Base-by-base conservation (phyloP, 2,329 filamentous ascomycete species). In the Clonostachys rhizophaga region DNA sequence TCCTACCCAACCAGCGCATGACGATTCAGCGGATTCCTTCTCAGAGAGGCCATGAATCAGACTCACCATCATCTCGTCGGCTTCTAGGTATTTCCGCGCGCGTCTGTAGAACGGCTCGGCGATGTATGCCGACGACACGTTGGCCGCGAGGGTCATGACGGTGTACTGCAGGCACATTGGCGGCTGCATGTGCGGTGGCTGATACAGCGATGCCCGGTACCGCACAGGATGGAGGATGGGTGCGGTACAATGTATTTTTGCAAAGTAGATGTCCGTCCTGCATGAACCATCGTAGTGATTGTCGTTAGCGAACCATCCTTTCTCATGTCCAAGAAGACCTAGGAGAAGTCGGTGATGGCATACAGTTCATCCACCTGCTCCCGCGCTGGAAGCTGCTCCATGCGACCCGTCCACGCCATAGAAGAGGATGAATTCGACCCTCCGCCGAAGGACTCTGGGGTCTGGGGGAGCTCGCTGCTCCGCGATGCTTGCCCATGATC, bases 111-210 rank as follows among this genome's bases (percentile, higher is more conserved):
- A 90, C 42, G 89, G 77, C 14, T 86, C 83, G 49, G 89, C 83
- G 36, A 89, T 75, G 55, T 92, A 91, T 54, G 86, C 86, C 16
- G 88, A 78, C 8, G 83, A 80, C 5, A 83, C 72, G 14, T 82
- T 80, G 9, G 89, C 83, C 4, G 87, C 88, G 55, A 86, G 72
- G 5, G 82, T 78, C 84, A 89, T 92, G 62, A 95, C 87, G 12
- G 84, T 85, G 64, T 95, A 96, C 58, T 90, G 79, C 34, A 95
- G 68, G 56, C 82, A 87, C 56, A 92, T 79, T 1, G 90, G 87
- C 4, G 91, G 90, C 46, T 88, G 82, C 75, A 86, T 81, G 49
- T 87, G 80, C 4, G 86, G 83, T 2, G 86, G 75, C 11, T 68
- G 70, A 53, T 89, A 83, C 65, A 91, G 82, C 5, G 85, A 79